These are phyloP conservation scores for Pezicula rhizophila DNA, from an alignment of 2,329 filamentous ascomycete species.

Conservation along the genomic window DNA sequence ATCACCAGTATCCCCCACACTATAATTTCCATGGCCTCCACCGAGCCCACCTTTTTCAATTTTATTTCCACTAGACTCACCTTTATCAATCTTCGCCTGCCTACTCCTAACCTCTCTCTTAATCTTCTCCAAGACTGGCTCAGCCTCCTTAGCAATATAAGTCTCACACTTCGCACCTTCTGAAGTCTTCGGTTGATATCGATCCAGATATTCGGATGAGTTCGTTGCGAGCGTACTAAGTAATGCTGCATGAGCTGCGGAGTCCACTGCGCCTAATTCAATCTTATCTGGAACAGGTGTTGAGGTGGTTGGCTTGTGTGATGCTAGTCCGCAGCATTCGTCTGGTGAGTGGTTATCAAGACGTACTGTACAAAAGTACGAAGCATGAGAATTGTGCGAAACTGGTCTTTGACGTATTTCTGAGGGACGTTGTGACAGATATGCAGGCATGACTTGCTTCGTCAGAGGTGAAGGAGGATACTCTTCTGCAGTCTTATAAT, in stretches of 20 bases:
- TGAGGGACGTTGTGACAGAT: background rate
- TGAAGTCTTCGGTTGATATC: slow-evolving; percentile 9
- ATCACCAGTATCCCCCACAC: slow-evolving; percentile 7
- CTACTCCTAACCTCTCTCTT: slow-evolving; percentile 1
- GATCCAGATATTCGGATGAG: slow-evolving; percentile 13
- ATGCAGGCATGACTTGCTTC: background rate
- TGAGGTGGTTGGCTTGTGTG: background rate
- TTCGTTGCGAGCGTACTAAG: background rate
- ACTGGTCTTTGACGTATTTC: background rate
- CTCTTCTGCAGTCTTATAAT: background rate
- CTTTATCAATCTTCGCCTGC: slow-evolving; percentile 1
- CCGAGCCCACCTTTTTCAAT: background rate
- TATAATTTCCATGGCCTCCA: background rate
- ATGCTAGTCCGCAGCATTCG: background rate
- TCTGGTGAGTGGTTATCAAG: background rate
- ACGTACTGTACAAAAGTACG: background rate
- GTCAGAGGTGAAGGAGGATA: background rate
- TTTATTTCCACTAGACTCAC: background rate
- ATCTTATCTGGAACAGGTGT: background rate
- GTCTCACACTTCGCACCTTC: slow-evolving; percentile 1
- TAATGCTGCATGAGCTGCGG: background rate
- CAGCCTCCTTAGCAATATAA: slow-evolving; percentile 12
- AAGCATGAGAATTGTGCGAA: background rate
- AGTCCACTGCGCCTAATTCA: background rate
- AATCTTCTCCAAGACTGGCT: slow-evolving; percentile 18